These are phyloP conservation scores for Phytophthora litchii DNA, from an alignment of 352 stramenopile species.

Conservation along the genomic window DNA sequence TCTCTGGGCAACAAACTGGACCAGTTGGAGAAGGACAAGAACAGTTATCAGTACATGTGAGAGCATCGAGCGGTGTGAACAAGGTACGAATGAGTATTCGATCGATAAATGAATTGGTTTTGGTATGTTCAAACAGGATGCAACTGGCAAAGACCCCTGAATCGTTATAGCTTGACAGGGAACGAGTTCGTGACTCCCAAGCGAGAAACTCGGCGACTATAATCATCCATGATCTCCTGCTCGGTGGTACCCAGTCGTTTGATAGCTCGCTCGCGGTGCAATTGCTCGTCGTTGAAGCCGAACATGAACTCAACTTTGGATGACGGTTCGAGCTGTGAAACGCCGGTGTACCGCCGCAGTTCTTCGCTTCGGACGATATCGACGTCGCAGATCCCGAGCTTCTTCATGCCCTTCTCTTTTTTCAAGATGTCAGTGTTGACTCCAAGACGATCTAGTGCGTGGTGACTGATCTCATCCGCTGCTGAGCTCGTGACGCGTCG, in stretches of 20 bases:
- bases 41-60: slow-evolving; percentile 54
- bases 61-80: neutral
- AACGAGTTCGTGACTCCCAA: slow-evolving; percentile 39
- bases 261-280: slow-evolving; percentile 63
- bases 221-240: slow-evolving; percentile 69
- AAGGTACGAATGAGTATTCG: slow-evolving; percentile 19
- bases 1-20: slow-evolving; percentile 76
- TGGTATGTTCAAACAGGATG: slow-evolving; percentile 21
- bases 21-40: slow-evolving; percentile 75
- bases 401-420: slow-evolving; percentile 81
- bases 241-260: slow-evolving; percentile 63
- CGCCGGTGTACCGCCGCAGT: slow-evolving; percentile 56
- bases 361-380: slow-evolving; percentile 61
- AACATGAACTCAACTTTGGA: slow-evolving; percentile 70
- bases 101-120: slow-evolving; percentile 30
- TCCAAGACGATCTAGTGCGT: slow-evolving; percentile 60
- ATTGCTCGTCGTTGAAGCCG: slow-evolving; percentile 65
- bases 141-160: slow-evolving; percentile 10
- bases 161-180: slow-evolving; percentile 18
- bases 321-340: slow-evolving; percentile 31
- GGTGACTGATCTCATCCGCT: slow-evolving; percentile 43
- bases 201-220: slow-evolving; percentile 55
- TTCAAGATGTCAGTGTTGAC: slow-evolving; percentile 68
- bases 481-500: slow-evolving; percentile 36
- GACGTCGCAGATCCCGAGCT: slow-evolving; percentile 71